Base-by-base conservation (phyloP, 345 rosid genomes). In the Kandelia obovata region DNA sequence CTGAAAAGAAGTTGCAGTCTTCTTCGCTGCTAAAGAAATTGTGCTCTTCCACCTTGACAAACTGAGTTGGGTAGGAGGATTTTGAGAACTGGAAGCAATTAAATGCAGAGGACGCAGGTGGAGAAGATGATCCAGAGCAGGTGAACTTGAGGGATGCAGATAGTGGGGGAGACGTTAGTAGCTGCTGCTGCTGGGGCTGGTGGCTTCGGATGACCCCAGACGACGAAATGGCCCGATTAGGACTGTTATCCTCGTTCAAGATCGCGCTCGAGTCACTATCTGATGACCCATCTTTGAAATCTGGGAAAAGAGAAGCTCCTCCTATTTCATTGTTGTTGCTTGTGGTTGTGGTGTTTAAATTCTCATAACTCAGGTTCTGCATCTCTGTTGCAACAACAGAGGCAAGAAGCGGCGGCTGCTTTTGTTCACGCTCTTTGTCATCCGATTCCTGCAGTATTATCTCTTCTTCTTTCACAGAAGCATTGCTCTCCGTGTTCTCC, bases 201-300 rank as follows among this genome's bases (percentile, higher is more conserved):
- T 81, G 87, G 74, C 58, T 64, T 66, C 78, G 81, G 59, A 76
- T 66, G 51, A 66, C 53, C 43, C 73, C 83, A 28, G 83, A 64
- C 35, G 86, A 82, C 10, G 88, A 78, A 46, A 83, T 81, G 28
- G 81, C 80, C 4, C 47, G 84, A 77, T 78, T 87, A 1, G 93
- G 87, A 83, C 87, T 88, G 77, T 82, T 87, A 49, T 89, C 91
- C 27, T 89, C 96, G 61, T 88, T 94, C 28, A 94, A 64, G 71
- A 94, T 79, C 0, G 96, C 98, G 64, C 97, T 88, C 5, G 96
- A 88, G 64, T 90, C 97, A 47, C 98, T 91, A 39, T 92, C 98
- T 0, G 98, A 89, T 1, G 95, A 89, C 65, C 95, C 97, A 25
- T 87, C 96, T 73, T 81, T 82, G 69, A 78, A 63, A 68, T 84